Percentiles rank a stretch among this genome's conserved stretches.
phyloP scores from a whole-genome alignment of 2,329 filamentous ascomycete species.

The Xylaria sp. region DNA sequence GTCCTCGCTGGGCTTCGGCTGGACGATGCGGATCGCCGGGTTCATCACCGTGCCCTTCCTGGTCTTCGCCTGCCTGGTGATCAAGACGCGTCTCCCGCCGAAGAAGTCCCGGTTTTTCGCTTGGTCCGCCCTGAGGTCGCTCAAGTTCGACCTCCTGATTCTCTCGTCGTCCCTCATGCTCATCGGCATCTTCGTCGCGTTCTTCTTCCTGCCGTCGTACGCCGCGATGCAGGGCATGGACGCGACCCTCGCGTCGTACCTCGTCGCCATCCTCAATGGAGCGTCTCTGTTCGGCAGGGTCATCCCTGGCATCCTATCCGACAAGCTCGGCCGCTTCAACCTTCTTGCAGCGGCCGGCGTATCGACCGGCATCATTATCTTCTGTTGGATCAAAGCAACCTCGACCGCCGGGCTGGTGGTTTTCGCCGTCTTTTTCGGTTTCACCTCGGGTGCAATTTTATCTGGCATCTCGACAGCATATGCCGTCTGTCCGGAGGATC shows the following conservation, averaged over 20 bases:
- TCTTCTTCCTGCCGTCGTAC: slow-evolving; percentile 51
- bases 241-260: slow-evolving; percentile 44
- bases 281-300: slow-evolving; percentile 53
- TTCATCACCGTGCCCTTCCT: slow-evolving; percentile 39
- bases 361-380: slow-evolving; percentile 39
- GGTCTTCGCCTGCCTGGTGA: no score
- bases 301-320: slow-evolving; percentile 48
- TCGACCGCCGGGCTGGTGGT: slow-evolving; percentile 42
- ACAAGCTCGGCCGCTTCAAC: slow-evolving; percentile 45
- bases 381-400: slow-evolving; percentile 46
- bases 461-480: slow-evolving; percentile 49
- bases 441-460: slow-evolving; percentile 57
- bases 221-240: slow-evolving; percentile 41
- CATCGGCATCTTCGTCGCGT: slow-evolving; percentile 43
- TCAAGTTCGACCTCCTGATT: slow-evolving; percentile 32
- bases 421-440: slow-evolving; percentile 50
- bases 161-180: slow-evolving; percentile 39
- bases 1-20: slow-evolving; percentile 37
- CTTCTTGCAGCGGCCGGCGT: slow-evolving; percentile 41
- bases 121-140: slow-evolving; percentile 25
- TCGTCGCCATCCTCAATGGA: slow-evolving; percentile 55
- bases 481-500: slow-evolving; percentile 46
- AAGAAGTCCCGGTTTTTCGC: slow-evolving; percentile 37
- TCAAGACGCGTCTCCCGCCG: no score
- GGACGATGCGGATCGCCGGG: slow-evolving; percentile 41